These are phyloP conservation scores for Tilletia caries DNA, from an alignment of 1,284 basidiomycete species.

Conservation along the genomic window DNA sequence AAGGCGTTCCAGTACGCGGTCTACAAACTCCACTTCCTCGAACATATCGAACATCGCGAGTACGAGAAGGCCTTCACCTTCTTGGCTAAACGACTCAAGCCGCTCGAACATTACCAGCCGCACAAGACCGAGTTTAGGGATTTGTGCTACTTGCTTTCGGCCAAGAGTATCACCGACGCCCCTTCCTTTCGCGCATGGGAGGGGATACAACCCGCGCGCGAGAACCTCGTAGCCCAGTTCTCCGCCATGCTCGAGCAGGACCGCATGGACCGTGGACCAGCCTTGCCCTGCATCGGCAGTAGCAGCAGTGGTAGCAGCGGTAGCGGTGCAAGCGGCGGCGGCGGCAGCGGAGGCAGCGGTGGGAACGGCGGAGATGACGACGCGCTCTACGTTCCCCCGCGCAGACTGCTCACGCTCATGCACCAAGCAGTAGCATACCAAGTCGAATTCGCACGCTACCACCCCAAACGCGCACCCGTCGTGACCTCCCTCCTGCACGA, in stretches of 20 bases:
- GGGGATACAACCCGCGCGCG: constrained; percentile 55
- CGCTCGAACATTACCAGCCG: constrained; percentile 59
- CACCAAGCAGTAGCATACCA: constrained; percentile 58
- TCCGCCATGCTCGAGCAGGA: constrained; percentile 45
- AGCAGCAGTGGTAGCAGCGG: no score
- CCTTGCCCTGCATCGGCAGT: background rate
- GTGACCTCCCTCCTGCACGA: constrained; percentile 46
- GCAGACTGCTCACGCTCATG: constrained; percentile 55
- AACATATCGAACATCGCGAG: constrained; percentile 58
- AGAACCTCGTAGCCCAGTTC: constrained; percentile 55
- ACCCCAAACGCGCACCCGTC: constrained; percentile 49
- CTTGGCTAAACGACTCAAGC: constrained; percentile 58
- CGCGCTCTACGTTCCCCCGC: constrained; percentile 54
- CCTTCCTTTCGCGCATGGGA: constrained; percentile 58
- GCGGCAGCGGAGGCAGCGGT: no score
- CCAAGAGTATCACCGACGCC: constrained; percentile 57
- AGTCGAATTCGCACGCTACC: constrained; percentile 53
- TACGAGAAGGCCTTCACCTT: constrained; percentile 58
- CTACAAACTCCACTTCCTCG: constrained; percentile 56
- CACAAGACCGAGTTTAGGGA: constrained; percentile 58
- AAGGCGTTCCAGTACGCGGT: constrained; percentile 57
- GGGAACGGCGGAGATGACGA: no score
- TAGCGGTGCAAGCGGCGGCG: no score
- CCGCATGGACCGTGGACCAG: constrained; percentile 34
- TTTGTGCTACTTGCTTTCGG: constrained; percentile 57